Conservation (phyloP, 495 filamentous ascomycete species). For the Cercophora samala region DNA sequence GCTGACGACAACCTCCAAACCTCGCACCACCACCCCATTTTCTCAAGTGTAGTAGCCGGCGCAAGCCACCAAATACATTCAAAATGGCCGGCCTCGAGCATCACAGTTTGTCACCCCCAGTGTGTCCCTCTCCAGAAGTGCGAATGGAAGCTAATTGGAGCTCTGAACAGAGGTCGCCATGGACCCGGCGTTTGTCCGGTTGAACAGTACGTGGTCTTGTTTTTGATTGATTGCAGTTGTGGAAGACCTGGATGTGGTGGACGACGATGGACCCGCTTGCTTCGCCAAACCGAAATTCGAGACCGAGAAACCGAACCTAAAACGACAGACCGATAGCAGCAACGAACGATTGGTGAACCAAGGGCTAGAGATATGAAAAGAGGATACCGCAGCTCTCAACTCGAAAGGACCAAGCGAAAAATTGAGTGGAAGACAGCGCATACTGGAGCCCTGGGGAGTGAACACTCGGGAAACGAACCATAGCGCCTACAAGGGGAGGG, state of each 20-base stretch:
- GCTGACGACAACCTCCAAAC: neutral
- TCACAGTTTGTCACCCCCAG: constrained; percentile 35
- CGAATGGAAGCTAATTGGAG: constrained; percentile 26
- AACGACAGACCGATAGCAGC: neutral
- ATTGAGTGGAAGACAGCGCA: neutral
- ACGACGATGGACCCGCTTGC: neutral
- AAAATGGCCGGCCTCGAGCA: constrained; percentile 46
- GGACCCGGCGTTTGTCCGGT: constrained; percentile 77
- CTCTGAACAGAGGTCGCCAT: constrained; percentile 51
- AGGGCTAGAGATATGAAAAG: neutral
- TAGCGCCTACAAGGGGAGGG: too few species aligned
- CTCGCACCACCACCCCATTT: constrained; percentile 12
- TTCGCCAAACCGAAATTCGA: neutral
- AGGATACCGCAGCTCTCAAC: too few species aligned
- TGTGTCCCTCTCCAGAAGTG: neutral
- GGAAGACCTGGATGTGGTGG: neutral
- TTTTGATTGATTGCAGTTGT: neutral
- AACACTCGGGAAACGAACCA: too few species aligned
- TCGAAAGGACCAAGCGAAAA: neutral
- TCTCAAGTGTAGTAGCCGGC: neutral
- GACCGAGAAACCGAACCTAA: neutral
- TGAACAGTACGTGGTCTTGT: constrained; percentile 56
- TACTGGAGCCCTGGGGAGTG: too few species aligned
- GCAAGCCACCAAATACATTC: constrained; percentile 17
- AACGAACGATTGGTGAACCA: neutral